phyloP scores from a whole-genome alignment of 2,329 filamentous ascomycete species.

The Ophiocordyceps camponoti-saundersi region DNA sequence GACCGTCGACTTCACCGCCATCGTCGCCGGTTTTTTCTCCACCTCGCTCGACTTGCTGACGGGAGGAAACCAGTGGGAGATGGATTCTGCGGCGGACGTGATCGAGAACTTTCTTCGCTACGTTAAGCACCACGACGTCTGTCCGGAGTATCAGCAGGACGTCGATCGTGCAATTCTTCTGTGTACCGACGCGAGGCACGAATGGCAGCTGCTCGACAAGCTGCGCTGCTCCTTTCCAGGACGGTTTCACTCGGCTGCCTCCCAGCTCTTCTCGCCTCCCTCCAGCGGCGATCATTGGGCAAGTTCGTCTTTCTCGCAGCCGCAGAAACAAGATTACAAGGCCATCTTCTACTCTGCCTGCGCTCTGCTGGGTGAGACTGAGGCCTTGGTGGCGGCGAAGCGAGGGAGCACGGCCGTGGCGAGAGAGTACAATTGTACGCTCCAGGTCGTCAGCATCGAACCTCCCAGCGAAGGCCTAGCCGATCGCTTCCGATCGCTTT shows the following conservation, averaged over 20 bases:
- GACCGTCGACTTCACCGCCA: constrained; percentile 63
- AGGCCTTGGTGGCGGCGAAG: constrained; percentile 13
- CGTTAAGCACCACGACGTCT: constrained; percentile 68
- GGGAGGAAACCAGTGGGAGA: constrained; percentile 33
- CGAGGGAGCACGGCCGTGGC: constrained; percentile 15
- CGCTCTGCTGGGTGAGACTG: constrained; percentile 17
- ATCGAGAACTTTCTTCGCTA: constrained; percentile 83
- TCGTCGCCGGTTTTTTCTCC: constrained; percentile 66
- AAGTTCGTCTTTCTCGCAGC: constrained; percentile 9
- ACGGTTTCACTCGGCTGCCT: constrained; percentile 62
- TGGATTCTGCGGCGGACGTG: constrained; percentile 45
- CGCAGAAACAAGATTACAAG: constrained; percentile 24
- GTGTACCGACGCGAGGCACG: constrained; percentile 48
- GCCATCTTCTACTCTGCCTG: constrained; percentile 26
- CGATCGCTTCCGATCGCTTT: constrained; percentile 25
- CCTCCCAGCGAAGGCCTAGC: constrained; percentile 22
- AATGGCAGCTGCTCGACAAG: constrained; percentile 43
- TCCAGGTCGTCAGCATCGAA: constrained; percentile 41
- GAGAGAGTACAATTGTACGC: constrained; percentile 32
- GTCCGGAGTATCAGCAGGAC: constrained; percentile 58
- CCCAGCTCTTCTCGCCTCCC: constrained; percentile 40
- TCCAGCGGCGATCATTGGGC: constrained; percentile 13
- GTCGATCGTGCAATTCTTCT: constrained; percentile 47
- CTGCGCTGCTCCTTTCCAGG: constrained; percentile 47
- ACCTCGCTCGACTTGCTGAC: constrained; percentile 36